Conservation (phyloP, 1,139 yeast species). For the Magnusiomyces clavatus region DNA sequence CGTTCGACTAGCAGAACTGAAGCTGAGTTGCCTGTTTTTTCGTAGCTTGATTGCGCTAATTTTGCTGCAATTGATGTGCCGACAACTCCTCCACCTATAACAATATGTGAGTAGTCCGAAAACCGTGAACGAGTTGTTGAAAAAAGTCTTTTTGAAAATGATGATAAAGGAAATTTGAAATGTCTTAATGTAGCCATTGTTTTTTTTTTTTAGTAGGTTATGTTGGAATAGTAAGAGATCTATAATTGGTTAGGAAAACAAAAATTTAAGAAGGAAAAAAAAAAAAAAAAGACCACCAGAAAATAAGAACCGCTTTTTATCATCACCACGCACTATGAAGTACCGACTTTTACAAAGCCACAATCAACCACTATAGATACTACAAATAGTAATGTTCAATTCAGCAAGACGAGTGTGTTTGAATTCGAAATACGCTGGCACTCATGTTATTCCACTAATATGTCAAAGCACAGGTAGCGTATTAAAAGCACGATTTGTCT, state of each 20-base stretch:
- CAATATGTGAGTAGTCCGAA: constrained; percentile 65
- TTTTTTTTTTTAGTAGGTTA: background rate
- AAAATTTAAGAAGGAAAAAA: background rate
- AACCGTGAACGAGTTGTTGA: constrained; percentile 6
- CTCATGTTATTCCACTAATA: no score
- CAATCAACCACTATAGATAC: no score
- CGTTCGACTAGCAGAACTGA: constrained; percentile 62
- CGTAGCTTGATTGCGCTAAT: constrained; percentile 35
- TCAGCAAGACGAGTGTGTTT: no score
- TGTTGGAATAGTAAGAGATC: background rate
- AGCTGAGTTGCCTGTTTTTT: constrained; percentile 27
- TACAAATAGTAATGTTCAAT: no score
- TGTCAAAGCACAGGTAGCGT: no score
- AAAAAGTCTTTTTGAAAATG: constrained; percentile 3
- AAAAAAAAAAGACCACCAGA: background rate
- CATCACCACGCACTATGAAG: no score
- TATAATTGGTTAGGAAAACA: background rate
- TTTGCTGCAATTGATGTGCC: constrained; percentile 79
- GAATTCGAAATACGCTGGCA: no score
- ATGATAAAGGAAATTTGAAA: background rate
- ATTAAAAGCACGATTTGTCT: background rate
- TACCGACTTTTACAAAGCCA: no score
- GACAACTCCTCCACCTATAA: constrained; percentile 84
- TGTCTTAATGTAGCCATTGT: background rate
- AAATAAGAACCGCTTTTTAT: no score